Conservation (phyloP, 345 rosid genomes). For the Aquilaria malaccensis region DNA sequence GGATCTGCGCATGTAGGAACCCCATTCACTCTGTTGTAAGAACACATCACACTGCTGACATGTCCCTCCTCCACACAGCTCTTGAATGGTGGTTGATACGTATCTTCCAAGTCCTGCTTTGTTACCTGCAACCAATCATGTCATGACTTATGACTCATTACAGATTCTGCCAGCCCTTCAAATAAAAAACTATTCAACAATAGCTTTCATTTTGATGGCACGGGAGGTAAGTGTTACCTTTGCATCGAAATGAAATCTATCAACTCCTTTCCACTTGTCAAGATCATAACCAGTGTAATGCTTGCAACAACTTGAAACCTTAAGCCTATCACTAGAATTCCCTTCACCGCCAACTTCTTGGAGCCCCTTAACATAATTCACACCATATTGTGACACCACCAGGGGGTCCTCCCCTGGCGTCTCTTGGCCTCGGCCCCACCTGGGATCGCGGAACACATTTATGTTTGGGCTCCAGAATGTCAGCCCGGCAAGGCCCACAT, state of each 20-base stretch:
- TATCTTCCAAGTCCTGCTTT: slow-evolving; percentile 15
- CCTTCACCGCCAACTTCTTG: slow-evolving; percentile 22
- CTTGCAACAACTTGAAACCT: slow-evolving; percentile 20
- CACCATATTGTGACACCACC: slow-evolving; percentile 28
- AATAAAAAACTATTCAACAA: too few relatives aligned
- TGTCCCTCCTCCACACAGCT: slow-evolving; percentile 19
- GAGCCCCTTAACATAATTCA: slow-evolving; percentile 33
- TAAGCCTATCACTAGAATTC: slow-evolving; percentile 7
- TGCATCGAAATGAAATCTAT: slow-evolving; percentile 17
- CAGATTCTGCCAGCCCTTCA: not conserved
- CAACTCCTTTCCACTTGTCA: slow-evolving; percentile 16
- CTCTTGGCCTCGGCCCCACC: slow-evolving; percentile 43
- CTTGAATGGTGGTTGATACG: slow-evolving; percentile 18
- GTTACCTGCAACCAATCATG: slow-evolving; percentile 7
- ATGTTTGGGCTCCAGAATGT: slow-evolving; percentile 48
- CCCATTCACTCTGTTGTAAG: slow-evolving; percentile 17
- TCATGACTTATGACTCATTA: not conserved
- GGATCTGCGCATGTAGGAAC: slow-evolving; percentile 20
- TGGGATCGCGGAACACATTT: slow-evolving; percentile 33
- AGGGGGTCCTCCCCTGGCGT: slow-evolving; percentile 39
- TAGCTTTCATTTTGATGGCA: not conserved
- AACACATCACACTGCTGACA: slow-evolving; percentile 21
- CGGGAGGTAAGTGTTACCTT: not conserved
- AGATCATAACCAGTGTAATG: slow-evolving; percentile 18
- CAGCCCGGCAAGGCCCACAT: slow-evolving; percentile 27